Conservation (phyloP, 2,329 filamentous ascomycete genomes). For the Orbilia brochopaga region DNA sequence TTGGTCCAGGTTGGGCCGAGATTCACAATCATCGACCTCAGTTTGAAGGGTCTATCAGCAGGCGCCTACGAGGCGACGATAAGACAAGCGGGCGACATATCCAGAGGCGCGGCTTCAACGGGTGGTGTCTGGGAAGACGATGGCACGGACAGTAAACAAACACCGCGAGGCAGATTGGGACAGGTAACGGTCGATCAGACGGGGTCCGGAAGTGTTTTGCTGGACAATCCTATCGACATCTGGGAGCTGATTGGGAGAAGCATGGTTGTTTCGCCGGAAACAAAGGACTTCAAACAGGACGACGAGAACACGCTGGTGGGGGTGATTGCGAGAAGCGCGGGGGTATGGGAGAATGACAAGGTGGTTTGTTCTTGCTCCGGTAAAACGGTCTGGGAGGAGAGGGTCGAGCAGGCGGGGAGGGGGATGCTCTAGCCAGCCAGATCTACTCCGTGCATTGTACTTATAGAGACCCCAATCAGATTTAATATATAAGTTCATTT, state of each 20-base stretch:
- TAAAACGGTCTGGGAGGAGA: constrained; percentile 97
- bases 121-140: constrained; percentile 77
- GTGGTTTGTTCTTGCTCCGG: constrained; percentile 97
- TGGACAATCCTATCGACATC: constrained; percentile 81
- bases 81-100: constrained; percentile 84
- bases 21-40: constrained; percentile 84
- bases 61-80: constrained; percentile 85
- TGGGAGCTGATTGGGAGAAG: constrained; percentile 97
- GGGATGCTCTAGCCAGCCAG: constrained; percentile 75
- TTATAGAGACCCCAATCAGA: too few relatives aligned
- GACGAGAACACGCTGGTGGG: constrained; percentile 80
- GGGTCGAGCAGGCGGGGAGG: constrained; percentile 83
- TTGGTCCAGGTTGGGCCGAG: constrained; percentile 88
- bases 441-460: too few relatives aligned
- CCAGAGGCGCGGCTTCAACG: constrained; percentile 78
- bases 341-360: constrained; percentile 99
- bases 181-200: constrained; percentile 75
- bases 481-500: too few relatives aligned
- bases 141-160: constrained; percentile 57
- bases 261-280: constrained; percentile 77
- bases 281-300: constrained; percentile 62
- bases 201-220: constrained; percentile 78
- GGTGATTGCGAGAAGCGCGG: constrained; percentile 91
- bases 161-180: constrained; percentile 71
- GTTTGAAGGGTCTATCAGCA: constrained; percentile 77